Conservation (phyloP, 345 rosid genomes). For the Gossypioides kirkii region DNA sequence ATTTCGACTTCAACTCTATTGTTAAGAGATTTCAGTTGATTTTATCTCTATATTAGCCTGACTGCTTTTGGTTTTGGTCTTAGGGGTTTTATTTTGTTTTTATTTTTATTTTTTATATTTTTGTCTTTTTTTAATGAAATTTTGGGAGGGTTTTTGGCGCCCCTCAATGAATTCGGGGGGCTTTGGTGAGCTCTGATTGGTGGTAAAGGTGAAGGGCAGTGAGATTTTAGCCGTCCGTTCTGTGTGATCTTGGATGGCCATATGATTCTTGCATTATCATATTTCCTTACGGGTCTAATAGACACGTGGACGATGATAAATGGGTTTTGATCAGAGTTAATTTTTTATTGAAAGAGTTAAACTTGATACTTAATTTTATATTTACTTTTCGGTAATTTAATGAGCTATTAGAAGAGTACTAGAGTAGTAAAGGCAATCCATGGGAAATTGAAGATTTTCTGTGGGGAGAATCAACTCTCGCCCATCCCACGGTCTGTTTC, state of each 20-base stretch:
- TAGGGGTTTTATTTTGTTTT: neutral
- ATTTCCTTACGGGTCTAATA: neutral
- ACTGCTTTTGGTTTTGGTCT: neutral
- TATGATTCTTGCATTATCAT: too few relatives aligned
- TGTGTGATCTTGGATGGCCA: neutral
- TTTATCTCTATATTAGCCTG: too few relatives aligned
- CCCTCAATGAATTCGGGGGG: constrained; percentile 7
- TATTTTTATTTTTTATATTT: too few relatives aligned
- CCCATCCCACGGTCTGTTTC: too few relatives aligned
- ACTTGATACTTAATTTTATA: too few relatives aligned
- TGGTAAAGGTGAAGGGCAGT: neutral
- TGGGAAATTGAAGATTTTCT: too few relatives aligned
- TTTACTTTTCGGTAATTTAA: too few relatives aligned
- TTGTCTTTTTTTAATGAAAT: neutral
- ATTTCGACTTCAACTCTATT: neutral
- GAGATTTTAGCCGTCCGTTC: constrained; percentile 11
- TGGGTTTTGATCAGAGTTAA: too few relatives aligned
- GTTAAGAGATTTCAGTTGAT: neutral
- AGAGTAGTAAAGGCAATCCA: too few relatives aligned
- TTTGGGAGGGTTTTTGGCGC: constrained; percentile 17
- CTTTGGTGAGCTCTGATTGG: constrained; percentile 5
- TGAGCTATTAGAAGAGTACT: too few relatives aligned
- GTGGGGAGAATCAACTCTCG: too few relatives aligned
- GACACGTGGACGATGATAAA: constrained; percentile 7
- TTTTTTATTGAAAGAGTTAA: too few relatives aligned